Base-by-base conservation (phyloP, 2,329 filamentous ascomycete species). In the Daldinia sp. region DNA sequence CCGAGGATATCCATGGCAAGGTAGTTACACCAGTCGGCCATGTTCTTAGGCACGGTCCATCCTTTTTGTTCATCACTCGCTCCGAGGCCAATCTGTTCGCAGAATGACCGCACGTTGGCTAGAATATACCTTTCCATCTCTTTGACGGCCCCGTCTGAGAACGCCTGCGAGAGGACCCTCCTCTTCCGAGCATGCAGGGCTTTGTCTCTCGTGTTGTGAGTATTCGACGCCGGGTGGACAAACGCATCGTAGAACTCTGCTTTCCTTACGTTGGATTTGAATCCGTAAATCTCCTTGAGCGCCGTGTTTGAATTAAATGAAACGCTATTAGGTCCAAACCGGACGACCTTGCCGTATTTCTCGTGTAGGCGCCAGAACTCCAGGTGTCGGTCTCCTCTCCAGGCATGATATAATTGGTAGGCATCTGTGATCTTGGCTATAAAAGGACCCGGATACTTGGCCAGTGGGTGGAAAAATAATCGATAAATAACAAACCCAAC, bases 251-350 rank as follows among this genome's bases (percentile, higher is more conserved):
- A 92, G 78, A 92, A 92, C 68, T 88, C 83, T 37, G 88, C 83
- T 78, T 92, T 92, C 76, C 83, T 80, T 27, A 89, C 85, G 63
- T 88, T 88, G 73, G 85, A 76, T 49, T 81, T 81, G 79, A 87
- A 86, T 67, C 87, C 86, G 76, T 90, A 88, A 64, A 90, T 89
- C 15, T 87, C 83, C 74, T 87, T 86, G 60, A 92, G 80, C 0
- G 90, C 89, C 6, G 84, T 83, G 63, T 84, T 85, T 56, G 87
- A 89, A 81, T 95, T 94, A 79, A 96, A 86, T 0, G 89, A 92
- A 39, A 96, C 79, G 63, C 86, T 87, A 76, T 93, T 92, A 43
- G 92, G 92, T 0, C 90, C 90, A 68, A 90, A 91, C 25, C 92
- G 90, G n/a, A 94, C 90, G 51, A 87, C 76, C n/a, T 81, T 79